Base-by-base conservation (phyloP, 306 rosid species). In the Casuarina cunninghamiana region DNA sequence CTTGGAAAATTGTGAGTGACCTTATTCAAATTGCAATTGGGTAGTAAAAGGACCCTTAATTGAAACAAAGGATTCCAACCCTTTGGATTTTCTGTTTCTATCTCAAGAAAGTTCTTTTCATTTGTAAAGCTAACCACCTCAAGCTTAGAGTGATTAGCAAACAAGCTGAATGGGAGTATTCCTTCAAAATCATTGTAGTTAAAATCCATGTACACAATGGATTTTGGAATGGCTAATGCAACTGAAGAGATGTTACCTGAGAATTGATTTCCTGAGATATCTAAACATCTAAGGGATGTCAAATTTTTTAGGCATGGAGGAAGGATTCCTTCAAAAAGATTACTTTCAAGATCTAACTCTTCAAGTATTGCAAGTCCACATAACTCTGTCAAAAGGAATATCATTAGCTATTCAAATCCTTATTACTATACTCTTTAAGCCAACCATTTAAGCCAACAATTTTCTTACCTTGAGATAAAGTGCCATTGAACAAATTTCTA, bases 241-340 rank as follows among this genome's bases (percentile, higher is more conserved):
- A 67, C 38, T 1, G 78, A 41, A 41, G 77, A 55, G 46, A 79
- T 53, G 61, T 62, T 73, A 6, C 74, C 68, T 8, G 35, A 35
- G 2, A 79, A 58, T 11, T 72, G 74, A 42, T 79, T 79, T 0
- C 58, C 3, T 48, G 82, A 72, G 48, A 73, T 58, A 79, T 79
- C 78, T 3, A 79, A 26, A 26, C 0, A 26, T 26, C 1, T 26
- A 26, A 26, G 32, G 32, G 32, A 26, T 26, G 32, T 26, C 32
- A 26, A 26, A 26, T 26, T 26, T 0, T 0, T 26, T 26, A 26
- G 1, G 32, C 32, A 1, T 26, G 39, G 45, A 37, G 82, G n/a
- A n/a, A n/a, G n/a, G n/a, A n/a, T n/a, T n/a, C n/a, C n/a, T n/a
- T n/a, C n/a, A n/a, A n/a, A n/a, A n/a, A n/a, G n/a, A n/a, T n/a